phyloP scores from a whole-genome alignment of 495 filamentous ascomycete species.

The Pyrenula aspistea region DNA sequence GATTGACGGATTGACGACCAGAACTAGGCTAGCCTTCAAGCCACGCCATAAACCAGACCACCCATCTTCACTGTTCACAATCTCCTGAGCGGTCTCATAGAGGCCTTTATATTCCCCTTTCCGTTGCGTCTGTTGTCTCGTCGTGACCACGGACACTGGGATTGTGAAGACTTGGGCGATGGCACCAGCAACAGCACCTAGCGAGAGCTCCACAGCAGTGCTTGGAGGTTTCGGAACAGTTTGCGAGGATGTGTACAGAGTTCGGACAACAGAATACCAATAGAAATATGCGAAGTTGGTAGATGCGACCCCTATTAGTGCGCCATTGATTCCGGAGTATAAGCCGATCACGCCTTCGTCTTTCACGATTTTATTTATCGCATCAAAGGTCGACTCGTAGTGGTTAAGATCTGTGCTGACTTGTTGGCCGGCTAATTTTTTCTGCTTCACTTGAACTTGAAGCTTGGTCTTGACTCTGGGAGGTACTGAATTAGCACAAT shows the following conservation, averaged over 20 bases:
- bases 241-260: slow-evolving; percentile 62
- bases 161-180: slow-evolving; percentile 94
- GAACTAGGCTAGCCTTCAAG: slow-evolving; percentile 87
- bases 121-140: slow-evolving; percentile 84
- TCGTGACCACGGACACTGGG: slow-evolving; percentile 88
- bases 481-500: no score
- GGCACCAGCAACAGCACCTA: slow-evolving; percentile 83
- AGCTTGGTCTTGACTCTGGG: slow-evolving; percentile 87
- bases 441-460: slow-evolving; percentile 83
- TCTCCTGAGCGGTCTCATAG: slow-evolving; percentile 77
- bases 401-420: slow-evolving; percentile 41
- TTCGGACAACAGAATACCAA: slow-evolving; percentile 89
- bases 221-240: slow-evolving; percentile 52
- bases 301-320: slow-evolving; percentile 82
- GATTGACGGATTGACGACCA: slow-evolving; percentile 95
- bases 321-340: slow-evolving; percentile 78
- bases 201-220: slow-evolving; percentile 74
- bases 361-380: slow-evolving; percentile 71
- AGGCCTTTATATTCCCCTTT: slow-evolving; percentile 79
- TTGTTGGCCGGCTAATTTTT: slow-evolving; percentile 22
- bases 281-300: slow-evolving; percentile 99
- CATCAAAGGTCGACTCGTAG: slow-evolving; percentile 79
- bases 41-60: slow-evolving; percentile 86
- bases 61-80: slow-evolving; percentile 84
- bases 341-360: slow-evolving; percentile 74